Base-by-base conservation (phyloP, 768 basidiomycete species). In the Pilatotrama ljubarskyi region DNA sequence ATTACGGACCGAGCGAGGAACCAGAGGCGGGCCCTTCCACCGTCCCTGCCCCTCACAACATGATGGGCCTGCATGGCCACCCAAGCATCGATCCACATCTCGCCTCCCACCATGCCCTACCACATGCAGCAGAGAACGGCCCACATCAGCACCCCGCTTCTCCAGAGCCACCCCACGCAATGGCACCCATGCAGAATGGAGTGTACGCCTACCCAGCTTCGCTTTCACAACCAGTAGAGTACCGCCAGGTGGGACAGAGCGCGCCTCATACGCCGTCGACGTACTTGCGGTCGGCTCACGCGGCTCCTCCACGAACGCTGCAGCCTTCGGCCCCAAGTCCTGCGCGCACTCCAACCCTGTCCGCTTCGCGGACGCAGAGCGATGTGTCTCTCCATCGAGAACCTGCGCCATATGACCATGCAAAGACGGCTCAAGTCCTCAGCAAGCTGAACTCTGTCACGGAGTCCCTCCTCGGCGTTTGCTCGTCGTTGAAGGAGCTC, bases 391-490 rank as follows among this genome's bases (percentile, higher is more conserved):
- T 61, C 67, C 64, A 7, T 22, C 52, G 29, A 18, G 57, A 50
- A 48, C 64, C 48, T 20, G 58, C 38, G 18, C 61, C 44, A 29
- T 55, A 20, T 61, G 51, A 49, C 59, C 51, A 47, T 57, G 58
- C 37, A 1, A 61, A 55, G 64, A 68, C 1, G 61, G 79, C 84
- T 26, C 78, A 76, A 59, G 61, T 79, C 2, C 70, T 81, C 20
- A 69, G 81, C 13, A 81, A 83, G 61, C 67, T 87, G 22, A 73
- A 80, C 5, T 54, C 43, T 8, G 69, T 87, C 43, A 79, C 84
- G 5, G 85, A 88, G 61, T 77, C 76, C 18, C 76, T 89, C 75
- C 73, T 88, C 52, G 72, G 77, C 24, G 77, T 82, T 15, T 85
- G 81, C 62, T 69, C 55, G 25, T 57, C 64, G 37, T 56, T 72